phyloP scores from a whole-genome alignment of 2,329 filamentous ascomycete genomes.

The Phialemonium atrogriseum region DNA sequence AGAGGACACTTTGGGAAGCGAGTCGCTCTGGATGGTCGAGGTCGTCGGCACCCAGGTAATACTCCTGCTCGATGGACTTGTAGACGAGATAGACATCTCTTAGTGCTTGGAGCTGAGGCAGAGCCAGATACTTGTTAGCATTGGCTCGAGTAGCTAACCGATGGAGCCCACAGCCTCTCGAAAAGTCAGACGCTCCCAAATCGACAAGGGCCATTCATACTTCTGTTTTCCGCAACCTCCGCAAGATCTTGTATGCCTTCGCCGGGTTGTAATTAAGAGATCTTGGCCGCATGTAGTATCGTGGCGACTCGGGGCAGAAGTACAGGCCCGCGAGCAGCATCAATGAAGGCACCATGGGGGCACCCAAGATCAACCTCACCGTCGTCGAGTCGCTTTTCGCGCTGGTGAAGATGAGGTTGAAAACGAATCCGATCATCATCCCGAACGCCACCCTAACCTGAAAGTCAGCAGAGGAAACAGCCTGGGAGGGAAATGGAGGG shows the following conservation, averaged over 20 bases:
- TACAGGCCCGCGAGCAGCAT: neutral
- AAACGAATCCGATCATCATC: neutral
- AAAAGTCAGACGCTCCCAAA: too few relatives aligned
- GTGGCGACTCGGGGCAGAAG: neutral
- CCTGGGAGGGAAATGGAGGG: neutral
- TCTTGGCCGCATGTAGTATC: neutral
- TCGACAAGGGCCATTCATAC: too few relatives aligned
- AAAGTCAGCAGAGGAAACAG: neutral
- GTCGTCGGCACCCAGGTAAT: too few relatives aligned
- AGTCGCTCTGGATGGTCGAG: too few relatives aligned
- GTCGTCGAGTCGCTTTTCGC: neutral
- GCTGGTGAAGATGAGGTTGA: neutral
- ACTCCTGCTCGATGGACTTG: too few relatives aligned
- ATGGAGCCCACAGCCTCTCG: neutral
- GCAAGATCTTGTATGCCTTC: neutral
- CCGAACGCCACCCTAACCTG: neutral
- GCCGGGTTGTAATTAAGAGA: neutral
- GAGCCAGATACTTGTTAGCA: too few relatives aligned
- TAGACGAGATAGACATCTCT: too few relatives aligned
- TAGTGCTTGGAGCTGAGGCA: too few relatives aligned
- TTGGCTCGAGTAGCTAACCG: too few relatives aligned
- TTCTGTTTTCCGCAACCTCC: neutral
- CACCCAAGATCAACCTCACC: neutral
- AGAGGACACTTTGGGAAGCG: neutral
- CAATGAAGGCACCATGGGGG: neutral